A percentile compares a stretch with the other conserved stretches of the same genome.
Conservation (phyloP, 1,139 yeast species). For the Taiozyma sp. region DNA sequence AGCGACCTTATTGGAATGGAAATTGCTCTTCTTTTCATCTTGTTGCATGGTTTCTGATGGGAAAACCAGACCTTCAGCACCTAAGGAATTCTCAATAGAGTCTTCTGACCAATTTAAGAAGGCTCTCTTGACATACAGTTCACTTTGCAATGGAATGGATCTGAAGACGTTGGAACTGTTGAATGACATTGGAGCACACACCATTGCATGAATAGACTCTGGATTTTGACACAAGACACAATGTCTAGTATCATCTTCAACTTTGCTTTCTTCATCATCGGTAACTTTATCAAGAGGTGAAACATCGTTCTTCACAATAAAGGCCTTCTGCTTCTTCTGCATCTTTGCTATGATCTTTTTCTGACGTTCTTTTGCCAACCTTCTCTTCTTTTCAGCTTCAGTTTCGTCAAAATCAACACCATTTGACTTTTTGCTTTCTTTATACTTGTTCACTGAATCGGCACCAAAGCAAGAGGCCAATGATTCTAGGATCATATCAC, state of each 20-base stretch:
- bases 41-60: slow-evolving; percentile 14
- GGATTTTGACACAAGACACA: slow-evolving; percentile 70
- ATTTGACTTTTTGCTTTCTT: slow-evolving; percentile 38
- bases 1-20: slow-evolving; percentile 33
- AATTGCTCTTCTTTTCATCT: slow-evolving; percentile 7
- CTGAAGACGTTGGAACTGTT: slow-evolving; percentile 40
- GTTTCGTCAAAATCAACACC: slow-evolving; percentile 41
- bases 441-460: slow-evolving; percentile 45
- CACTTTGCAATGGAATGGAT: slow-evolving; percentile 37
- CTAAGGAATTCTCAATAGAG: slow-evolving; percentile 30
- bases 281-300: slow-evolving; percentile 27
- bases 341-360: slow-evolving; percentile 72
- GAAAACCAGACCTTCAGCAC: slow-evolving; percentile 12
- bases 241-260: slow-evolving; percentile 25
- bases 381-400: slow-evolving; percentile 47
- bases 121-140: slow-evolving; percentile 47
- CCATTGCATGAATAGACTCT: slow-evolving; percentile 37
- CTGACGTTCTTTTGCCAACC: slow-evolving; percentile 62
- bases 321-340: slow-evolving; percentile 70
- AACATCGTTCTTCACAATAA: slow-evolving; percentile 46
- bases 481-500: slow-evolving; percentile 42
- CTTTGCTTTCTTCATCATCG: slow-evolving; percentile 11
- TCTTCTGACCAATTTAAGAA: slow-evolving; percentile 46
- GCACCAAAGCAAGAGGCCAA: slow-evolving; percentile 56
- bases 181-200: slow-evolving; percentile 51